Base-by-base conservation (phyloP, 78 protist species). In the Dictyostelium firmibasis region DNA sequence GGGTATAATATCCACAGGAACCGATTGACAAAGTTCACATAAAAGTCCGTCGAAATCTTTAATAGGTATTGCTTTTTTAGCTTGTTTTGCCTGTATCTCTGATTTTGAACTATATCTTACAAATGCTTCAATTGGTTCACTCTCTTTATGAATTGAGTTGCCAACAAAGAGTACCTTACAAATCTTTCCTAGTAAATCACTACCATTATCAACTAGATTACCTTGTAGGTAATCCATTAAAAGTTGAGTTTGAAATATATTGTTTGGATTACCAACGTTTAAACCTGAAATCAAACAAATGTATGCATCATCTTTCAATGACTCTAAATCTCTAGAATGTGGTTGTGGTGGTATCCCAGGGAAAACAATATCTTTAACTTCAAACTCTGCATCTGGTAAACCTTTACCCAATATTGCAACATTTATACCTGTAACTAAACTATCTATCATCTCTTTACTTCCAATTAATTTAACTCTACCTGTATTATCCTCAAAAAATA, bases 401-500 rank as follows among this genome's bases (percentile, higher is more conserved):
- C 92, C 84, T 57, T 29, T 77, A n/a, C 96, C 96, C 64, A 33
- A 44, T 6, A 93, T 86, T n/a, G 96, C 96, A 25, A 93, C 92
- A 62, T 81, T 82, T 35, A 93, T 27, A 64, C 96, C 96, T 44
- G 96, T 93, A 4, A 85, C 64, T 27, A 83, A 41, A 43, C 85
- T 27, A 85, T 81, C 83, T 11, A 84, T 76, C 60, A 93, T 38
- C 13, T 20, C 31, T 25, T 84, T 53, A 25, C 62, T 85, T 29
- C 92, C 91, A 72, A 93, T 81, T 23, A 93, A 27, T 41, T 81
- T 93, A n/a, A 86, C 84, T 29, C 96, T 36, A 85, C 96, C 96
- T 47, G 96, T 83, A 25, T 93, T 91, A 93, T 93, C 96, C 57
- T 93, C 96, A 64, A 93, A 93, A 27, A 47, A 67, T n/a, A 93